Percentiles rank a stretch among this genome's conserved stretches.
Evolutionary conservation across 495 filamentous ascomycete genomes (phyloP).

Genomic region (Penicillium arizonense): DNA sequence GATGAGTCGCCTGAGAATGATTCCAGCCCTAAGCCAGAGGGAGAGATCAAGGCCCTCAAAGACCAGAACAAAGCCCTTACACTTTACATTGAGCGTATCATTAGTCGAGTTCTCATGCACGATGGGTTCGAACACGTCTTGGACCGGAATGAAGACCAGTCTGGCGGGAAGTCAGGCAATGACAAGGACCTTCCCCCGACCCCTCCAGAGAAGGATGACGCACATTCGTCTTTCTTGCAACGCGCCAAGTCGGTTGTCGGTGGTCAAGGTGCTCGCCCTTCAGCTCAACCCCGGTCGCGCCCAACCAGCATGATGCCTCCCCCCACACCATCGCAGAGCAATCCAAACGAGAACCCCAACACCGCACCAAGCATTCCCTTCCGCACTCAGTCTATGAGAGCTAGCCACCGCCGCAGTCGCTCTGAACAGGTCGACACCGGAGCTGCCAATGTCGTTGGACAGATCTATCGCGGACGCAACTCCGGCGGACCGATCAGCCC

Average conservation of each 20-base stretch:
- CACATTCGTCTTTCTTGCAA: conserved; percentile 61
- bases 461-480: conserved; percentile 75
- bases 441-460: conserved; percentile 71
- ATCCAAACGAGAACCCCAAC: conserved; percentile 63
- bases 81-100: conserved; percentile 97
- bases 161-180: conserved; percentile 25
- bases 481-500: conserved; percentile 57
- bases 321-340: conserved; percentile 32
- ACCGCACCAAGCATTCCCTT: conserved; percentile 85
- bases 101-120: conserved; percentile 88
- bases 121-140: conserved; percentile 92
- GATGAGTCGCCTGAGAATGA: conserved; percentile 57
- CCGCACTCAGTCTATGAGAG: conserved; percentile 62
- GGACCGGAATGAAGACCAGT: conserved; percentile 60
- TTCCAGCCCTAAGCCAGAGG: conserved; percentile 67
- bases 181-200: conserved; percentile 87
- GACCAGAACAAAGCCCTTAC: conserved; percentile 97
- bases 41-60: conserved; percentile 76
- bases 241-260: conserved; percentile 72
- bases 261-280: conserved; percentile 36
- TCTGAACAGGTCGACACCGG: conserved; percentile 67
- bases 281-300: conserved; percentile 51
- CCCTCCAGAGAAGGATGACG: conserved; percentile 61
- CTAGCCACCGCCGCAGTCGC: conserved; percentile 56
- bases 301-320: conserved; percentile 63